A percentile compares a stretch with the other conserved stretches of the same genome.
Conservation (phyloP, 2,329 filamentous ascomycete genomes). For the Scedosporium dehoogii region DNA sequence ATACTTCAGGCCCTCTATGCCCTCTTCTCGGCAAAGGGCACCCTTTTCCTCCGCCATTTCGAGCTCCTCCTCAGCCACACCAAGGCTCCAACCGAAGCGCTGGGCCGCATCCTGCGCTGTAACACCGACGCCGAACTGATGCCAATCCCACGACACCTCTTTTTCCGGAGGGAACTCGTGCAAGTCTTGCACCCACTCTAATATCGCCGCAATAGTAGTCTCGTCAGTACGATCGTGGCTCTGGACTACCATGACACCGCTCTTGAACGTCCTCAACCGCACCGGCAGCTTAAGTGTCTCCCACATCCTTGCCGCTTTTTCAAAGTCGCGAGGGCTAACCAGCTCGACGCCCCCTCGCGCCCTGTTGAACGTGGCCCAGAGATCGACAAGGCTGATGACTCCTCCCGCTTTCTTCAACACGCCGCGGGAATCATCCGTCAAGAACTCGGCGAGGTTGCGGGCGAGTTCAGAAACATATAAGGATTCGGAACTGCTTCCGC, state of each 20-base stretch:
- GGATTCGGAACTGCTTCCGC: slow-evolving; percentile 63
- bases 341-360: slow-evolving; percentile 89
- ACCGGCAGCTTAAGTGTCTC: slow-evolving; percentile 79
- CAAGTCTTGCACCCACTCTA: slow-evolving; percentile 68
- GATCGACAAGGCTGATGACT: slow-evolving; percentile 79
- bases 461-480: slow-evolving; percentile 84
- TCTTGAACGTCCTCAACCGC: slow-evolving; percentile 79
- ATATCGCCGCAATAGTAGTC: slow-evolving; percentile 68
- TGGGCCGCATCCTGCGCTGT: slow-evolving; percentile 85
- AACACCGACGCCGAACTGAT: slow-evolving; percentile 68
- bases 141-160: slow-evolving; percentile 68
- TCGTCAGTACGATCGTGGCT: slow-evolving; percentile 81
- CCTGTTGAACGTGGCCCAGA: slow-evolving; percentile 93
- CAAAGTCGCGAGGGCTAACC: slow-evolving; percentile 83
- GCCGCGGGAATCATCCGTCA: slow-evolving; percentile 74
- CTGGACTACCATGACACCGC: slow-evolving; percentile 90
- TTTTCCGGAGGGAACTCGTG: slow-evolving; percentile 54
- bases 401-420: slow-evolving; percentile 72
- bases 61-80: slow-evolving; percentile 87
- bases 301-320: slow-evolving; percentile 82
- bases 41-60: slow-evolving; percentile 95
- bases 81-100: slow-evolving; percentile 92
- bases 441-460: slow-evolving; percentile 76
- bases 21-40: slow-evolving; percentile 79
- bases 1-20: slow-evolving; percentile 82